phyloP scores from a whole-genome alignment of 2,329 filamentous ascomycete genomes.

The Fusarium sp. region DNA sequence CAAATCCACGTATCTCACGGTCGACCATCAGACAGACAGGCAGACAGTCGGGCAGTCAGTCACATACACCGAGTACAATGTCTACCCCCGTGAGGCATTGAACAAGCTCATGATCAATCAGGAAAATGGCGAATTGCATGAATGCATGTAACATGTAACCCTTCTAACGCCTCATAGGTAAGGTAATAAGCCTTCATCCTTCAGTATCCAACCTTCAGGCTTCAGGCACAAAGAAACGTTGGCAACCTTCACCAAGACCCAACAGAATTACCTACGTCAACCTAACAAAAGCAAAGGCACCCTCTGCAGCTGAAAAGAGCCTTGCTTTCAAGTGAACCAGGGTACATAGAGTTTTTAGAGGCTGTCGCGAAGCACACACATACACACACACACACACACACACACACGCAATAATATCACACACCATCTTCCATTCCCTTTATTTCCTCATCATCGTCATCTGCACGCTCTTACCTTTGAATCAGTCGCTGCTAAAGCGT shows the following conservation, averaged over 20 bases:
- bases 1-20: background rate
- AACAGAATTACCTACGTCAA: background rate
- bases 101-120: background rate
- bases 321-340: slow-evolving; percentile 5
- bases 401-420: too few species aligned
- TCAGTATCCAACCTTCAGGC: background rate
- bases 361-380: background rate
- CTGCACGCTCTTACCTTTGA: slow-evolving; percentile 14
- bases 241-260: slow-evolving; percentile 10
- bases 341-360: slow-evolving; percentile 17
- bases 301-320: slow-evolving; percentile 3
- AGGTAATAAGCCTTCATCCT: background rate
- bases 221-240: slow-evolving; percentile 32
- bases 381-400: too few species aligned
- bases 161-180: slow-evolving; percentile 7
- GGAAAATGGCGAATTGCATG: slow-evolving; percentile 14
- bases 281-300: background rate
- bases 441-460: background rate
- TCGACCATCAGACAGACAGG: background rate
- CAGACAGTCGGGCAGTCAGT: background rate
- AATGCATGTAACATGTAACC: slow-evolving; percentile 30
- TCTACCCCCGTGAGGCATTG: slow-evolving; percentile 20
- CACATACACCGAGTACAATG: too few species aligned
- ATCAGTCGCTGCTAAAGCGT: slow-evolving; percentile 25
- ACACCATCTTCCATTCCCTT: background rate